These are phyloP conservation scores for Schizopora paradoxa DNA, from an alignment of 1,284 basidiomycete genomes.

Conservation along the genomic window DNA sequence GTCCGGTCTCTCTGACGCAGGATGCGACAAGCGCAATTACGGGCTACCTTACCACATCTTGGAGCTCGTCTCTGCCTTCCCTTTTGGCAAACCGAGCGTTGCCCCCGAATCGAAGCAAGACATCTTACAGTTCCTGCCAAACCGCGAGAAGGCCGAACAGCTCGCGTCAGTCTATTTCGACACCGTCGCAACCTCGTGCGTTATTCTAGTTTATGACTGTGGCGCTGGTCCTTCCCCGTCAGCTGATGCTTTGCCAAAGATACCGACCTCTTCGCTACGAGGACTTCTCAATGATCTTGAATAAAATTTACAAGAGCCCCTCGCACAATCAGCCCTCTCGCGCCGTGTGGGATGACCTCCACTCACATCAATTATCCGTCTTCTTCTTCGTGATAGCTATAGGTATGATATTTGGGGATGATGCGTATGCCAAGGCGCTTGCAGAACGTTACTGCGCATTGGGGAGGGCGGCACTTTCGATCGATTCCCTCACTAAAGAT, in stretches of 20 bases:
- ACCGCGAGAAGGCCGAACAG: conserved; percentile 33
- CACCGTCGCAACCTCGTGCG: conserved; percentile 46
- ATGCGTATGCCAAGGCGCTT: conserved; percentile 26
- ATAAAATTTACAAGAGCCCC: conserved; percentile 34
- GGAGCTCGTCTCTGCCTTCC: conserved; percentile 42
- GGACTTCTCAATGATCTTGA: conserved; percentile 33
- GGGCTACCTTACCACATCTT: conserved; percentile 39
- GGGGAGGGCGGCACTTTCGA: conserved; percentile 40
- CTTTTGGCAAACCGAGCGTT: conserved; percentile 36
- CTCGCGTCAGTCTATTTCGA: conserved; percentile 39
- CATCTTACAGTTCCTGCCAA: conserved; percentile 38
- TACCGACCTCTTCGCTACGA: conserved; percentile 35
- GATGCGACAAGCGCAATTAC: conserved; percentile 18
- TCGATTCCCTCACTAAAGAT: conserved; percentile 40
- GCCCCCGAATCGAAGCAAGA: conserved; percentile 35
- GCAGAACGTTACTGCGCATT: conserved; percentile 40
- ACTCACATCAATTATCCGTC: conserved; percentile 43
- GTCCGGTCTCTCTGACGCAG: conserved; percentile 1
- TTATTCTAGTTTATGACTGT: conserved; percentile 11
- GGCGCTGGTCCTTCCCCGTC: not conserved
- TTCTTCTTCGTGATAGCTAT: conserved; percentile 46
- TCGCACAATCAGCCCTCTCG: conserved; percentile 24
- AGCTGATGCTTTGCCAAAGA: conserved; percentile 33
- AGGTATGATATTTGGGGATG: conserved; percentile 37
- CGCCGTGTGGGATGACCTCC: conserved; percentile 34